These are phyloP conservation scores for Ophiocordyceps camponoti-saundersi DNA, from an alignment of 2,329 filamentous ascomycete genomes.

Conservation along the genomic window DNA sequence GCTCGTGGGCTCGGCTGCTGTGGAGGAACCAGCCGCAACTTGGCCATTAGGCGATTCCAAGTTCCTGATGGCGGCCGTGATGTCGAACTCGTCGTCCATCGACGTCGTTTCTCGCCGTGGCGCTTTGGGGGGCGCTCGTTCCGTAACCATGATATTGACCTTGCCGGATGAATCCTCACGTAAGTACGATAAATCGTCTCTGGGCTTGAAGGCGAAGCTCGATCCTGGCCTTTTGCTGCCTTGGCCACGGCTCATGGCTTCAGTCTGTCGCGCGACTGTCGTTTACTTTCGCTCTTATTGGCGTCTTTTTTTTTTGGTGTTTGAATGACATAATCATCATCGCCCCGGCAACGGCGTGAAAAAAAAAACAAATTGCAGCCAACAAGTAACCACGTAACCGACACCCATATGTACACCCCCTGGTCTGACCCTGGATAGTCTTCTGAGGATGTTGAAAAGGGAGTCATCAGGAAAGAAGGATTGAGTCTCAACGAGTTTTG, in stretches of 20 bases:
- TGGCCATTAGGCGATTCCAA: constrained; percentile 2
- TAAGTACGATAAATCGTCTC: constrained; percentile 11
- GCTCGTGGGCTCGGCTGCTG: constrained; percentile 6
- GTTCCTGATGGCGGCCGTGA: constrained; percentile 14
- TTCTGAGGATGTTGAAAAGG: too few species aligned
- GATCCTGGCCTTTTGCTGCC: constrained; percentile 11
- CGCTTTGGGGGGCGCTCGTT: constrained; percentile 26
- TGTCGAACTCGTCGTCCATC: constrained; percentile 16
- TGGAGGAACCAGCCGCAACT: neutral
- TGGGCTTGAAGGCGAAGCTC: constrained; percentile 14
- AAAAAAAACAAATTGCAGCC: too few species aligned
- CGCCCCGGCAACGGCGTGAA: neutral
- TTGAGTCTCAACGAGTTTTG: too few species aligned
- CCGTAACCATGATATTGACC: constrained; percentile 25
- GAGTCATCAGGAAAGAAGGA: too few species aligned
- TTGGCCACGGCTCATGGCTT: constrained; percentile 5
- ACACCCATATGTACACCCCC: neutral
- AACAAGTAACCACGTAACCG: too few species aligned
- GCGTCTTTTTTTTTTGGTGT: neutral
- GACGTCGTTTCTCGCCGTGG: constrained; percentile 15
- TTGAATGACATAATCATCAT: neutral
- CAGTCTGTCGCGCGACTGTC: neutral
- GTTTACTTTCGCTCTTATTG: constrained; percentile 1
- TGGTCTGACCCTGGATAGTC: too few species aligned
- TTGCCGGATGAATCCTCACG: constrained; percentile 1